phyloP scores from a whole-genome alignment of 352 stramenopile species.

The Phytophthora sp. region DNA sequence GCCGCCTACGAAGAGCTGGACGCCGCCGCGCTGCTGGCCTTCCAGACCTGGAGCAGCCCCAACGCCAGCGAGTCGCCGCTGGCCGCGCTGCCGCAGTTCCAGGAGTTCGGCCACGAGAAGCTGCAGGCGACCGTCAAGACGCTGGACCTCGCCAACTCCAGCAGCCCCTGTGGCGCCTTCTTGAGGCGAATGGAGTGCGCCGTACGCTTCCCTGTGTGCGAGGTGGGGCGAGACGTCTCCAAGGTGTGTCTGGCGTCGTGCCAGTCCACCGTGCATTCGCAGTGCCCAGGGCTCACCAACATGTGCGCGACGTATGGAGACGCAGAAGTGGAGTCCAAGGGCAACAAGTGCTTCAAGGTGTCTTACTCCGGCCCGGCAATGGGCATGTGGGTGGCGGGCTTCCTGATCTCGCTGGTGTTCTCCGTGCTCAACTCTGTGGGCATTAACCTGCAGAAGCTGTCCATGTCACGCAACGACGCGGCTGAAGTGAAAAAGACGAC shows the following conservation, averaged over 20 bases:
- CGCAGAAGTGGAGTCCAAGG: constrained; percentile 61
- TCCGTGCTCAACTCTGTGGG: constrained; percentile 89
- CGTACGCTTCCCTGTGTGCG: constrained; percentile 79
- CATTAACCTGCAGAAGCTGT: constrained; percentile 93
- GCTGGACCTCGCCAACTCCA: constrained; percentile 71
- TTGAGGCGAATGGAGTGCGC: constrained; percentile 72
- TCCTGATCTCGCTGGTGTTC: constrained; percentile 89
- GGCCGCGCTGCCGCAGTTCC: constrained; percentile 57
- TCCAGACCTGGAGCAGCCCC: constrained; percentile 46
- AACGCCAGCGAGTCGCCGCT: constrained; percentile 52
- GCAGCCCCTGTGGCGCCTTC: constrained; percentile 62
- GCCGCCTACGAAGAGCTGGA: constrained; percentile 73
- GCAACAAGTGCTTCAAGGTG: constrained; percentile 84
- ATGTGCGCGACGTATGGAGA: constrained; percentile 56
- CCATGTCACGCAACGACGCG: constrained; percentile 76
- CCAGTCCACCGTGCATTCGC: constrained; percentile 56
- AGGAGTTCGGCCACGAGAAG: constrained; percentile 35
- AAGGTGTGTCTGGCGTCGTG: constrained; percentile 73
- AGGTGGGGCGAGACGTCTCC: constrained; percentile 76
- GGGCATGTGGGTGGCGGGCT: constrained; percentile 87
- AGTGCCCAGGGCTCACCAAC: constrained; percentile 65
- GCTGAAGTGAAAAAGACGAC: constrained; percentile 76
- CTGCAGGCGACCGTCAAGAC: constrained; percentile 44
- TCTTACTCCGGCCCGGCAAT: constrained; percentile 70
- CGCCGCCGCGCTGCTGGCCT: constrained; percentile 39